Evolutionary conservation across 768 basidiomycete genomes (phyloP).

Genomic region (Leccinum obscurum): DNA sequence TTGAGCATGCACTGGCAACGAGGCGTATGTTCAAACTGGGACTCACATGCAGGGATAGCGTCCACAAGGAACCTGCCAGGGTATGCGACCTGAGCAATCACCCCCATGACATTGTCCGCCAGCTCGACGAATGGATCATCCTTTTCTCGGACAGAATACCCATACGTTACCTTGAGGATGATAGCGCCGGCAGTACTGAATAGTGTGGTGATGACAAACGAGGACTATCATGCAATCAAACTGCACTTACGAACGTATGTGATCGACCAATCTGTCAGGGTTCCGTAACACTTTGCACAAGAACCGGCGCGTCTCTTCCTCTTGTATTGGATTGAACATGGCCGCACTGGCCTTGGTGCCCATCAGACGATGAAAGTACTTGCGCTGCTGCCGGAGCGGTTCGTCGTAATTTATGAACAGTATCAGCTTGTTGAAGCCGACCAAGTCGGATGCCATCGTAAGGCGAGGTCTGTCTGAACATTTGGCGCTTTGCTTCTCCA

Average conservation of each 20-base stretch:
- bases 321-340: constrained; percentile 17
- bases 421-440: constrained; percentile 14
- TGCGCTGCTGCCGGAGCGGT: constrained; percentile 18
- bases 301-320: constrained; percentile 21
- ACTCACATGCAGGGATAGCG: constrained; percentile 21
- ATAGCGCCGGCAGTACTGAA: constrained; percentile 22
- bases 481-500: constrained; percentile 55
- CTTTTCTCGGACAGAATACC: constrained; percentile 36
- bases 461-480: constrained; percentile 39
- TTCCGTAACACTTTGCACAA: constrained; percentile 16
- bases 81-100: constrained; percentile 7
- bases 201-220: background rate
- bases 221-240: background rate
- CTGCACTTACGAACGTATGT: constrained; percentile 24
- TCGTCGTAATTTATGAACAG: constrained; percentile 12
- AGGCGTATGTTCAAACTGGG: no score
- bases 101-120: constrained; percentile 24
- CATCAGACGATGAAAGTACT: constrained; percentile 5
- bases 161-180: constrained; percentile 42
- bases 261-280: constrained; percentile 17
- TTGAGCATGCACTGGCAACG: background rate
- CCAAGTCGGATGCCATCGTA: constrained; percentile 22
- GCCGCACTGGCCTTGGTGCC: constrained; percentile 13
- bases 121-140: constrained; percentile 38
- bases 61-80: constrained; percentile 26